Evolutionary conservation across 495 filamentous ascomycete genomes (phyloP).

Genomic region (Aspergillus sclerotioniger): DNA sequence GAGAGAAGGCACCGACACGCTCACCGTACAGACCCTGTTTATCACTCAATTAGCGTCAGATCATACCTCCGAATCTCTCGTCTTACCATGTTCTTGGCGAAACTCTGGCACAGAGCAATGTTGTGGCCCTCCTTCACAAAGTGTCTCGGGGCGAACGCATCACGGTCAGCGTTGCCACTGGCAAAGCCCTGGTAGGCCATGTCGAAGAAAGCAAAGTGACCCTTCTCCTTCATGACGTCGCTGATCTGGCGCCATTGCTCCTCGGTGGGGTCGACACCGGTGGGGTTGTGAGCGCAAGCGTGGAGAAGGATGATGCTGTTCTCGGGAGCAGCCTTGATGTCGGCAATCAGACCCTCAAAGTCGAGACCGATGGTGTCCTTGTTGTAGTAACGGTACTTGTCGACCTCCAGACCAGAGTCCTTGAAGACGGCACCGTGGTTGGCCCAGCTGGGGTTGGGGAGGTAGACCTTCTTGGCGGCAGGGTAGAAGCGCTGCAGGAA

Average conservation of each 20-base stretch:
- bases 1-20: conserved; percentile 94
- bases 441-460: conserved; percentile 95
- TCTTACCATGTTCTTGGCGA: conserved; percentile 97
- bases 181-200: conserved; percentile 99
- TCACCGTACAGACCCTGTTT: conserved; percentile 90
- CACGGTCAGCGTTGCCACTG: conserved; percentile 83
- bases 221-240: conserved; percentile 82
- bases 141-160: conserved; percentile 88
- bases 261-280: conserved; percentile 89
- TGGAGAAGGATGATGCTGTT: conserved; percentile 89
- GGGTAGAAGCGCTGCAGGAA: conserved; percentile 92
- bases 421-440: conserved; percentile 97
- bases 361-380: conserved; percentile 97
- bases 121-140: conserved; percentile 92
- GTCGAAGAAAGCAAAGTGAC: conserved; percentile 96
- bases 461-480: conserved; percentile 86
- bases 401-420: conserved; percentile 84
- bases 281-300: conserved; percentile 98
- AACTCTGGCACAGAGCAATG: conserved; percentile 86
- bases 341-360: conserved; percentile 88
- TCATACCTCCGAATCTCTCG: not conserved
- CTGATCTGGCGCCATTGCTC: conserved; percentile 93
- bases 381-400: conserved; percentile 98
- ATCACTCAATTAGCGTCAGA: not conserved
- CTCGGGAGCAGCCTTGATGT: conserved; percentile 85